Base-by-base conservation (phyloP, 495 filamentous ascomycete genomes). In the Choiromyces venosus region DNA sequence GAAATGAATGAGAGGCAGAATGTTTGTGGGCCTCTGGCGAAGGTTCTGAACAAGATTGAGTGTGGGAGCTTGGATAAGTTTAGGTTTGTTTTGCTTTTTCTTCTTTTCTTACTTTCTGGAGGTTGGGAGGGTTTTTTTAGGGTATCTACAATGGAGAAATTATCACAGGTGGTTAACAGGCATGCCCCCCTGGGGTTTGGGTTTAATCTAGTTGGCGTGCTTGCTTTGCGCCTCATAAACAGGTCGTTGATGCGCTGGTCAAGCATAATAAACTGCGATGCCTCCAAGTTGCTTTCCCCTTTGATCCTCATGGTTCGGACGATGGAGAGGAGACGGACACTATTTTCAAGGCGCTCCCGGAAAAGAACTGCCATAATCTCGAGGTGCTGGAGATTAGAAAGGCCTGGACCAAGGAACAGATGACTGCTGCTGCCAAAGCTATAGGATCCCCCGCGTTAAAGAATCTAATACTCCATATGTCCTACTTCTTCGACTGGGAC, bases 191-290 rank as follows among this genome's bases (percentile, higher is more conserved):
- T 25, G 25, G 10, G 25, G 10, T 61, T 61, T n/a, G 52, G 40
- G 52, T n/a, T 16, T 14, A 29, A 29, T 61, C 29, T 33, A 61
- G 52, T 16, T 42, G 21, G 37, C 6, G 33, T 14, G 25, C 19
- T 19, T 6, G 16, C n/a, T 61, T 25, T 35, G 40, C 14, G 1
- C 39, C 71, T 39, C 21, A 69, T 18, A 35, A 39, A 35, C 35
- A 68, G 7, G n/a, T 69, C 37, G 37, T 69, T 33, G n/a, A 64
- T 73, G 71, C 67, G 29, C 44, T 64, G 61, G 36, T 42, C 7
- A 42, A 64, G 68, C 71, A 73, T 33, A 64, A 73, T 21, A 56
- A 66, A 69, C 21, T 73, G 5, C 66, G 66, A 21, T 73, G 44
- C 10, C 71, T 73, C 1, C 37, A 61, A 37, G 10, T 72, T 21